phyloP scores from a whole-genome alignment of 192 early-diverging fungal genomes.

The Coemansia sp. region DNA sequence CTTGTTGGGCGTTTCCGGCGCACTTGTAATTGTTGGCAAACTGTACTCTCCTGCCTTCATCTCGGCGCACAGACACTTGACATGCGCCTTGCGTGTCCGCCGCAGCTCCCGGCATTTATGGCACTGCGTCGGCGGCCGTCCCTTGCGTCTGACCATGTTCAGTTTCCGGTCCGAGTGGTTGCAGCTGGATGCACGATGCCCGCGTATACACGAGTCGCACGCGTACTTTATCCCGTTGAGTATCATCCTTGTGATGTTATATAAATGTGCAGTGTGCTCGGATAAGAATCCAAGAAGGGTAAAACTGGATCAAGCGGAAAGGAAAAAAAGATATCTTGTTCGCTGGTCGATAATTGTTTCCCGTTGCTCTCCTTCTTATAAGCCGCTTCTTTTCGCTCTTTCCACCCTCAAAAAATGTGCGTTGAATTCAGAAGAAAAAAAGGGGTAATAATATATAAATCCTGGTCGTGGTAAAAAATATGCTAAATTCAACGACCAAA shows the following conservation, averaged over 20 bases:
- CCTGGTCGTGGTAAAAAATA: conserved; percentile 7
- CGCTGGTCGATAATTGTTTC: neutral
- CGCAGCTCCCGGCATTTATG: conserved; percentile 68
- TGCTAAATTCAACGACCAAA: conserved; percentile 2
- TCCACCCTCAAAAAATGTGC: conserved; percentile 5
- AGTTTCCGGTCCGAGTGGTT: conserved; percentile 58
- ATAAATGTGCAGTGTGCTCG: neutral
- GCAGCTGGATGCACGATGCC: conserved; percentile 53
- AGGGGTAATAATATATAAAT: conserved; percentile 6
- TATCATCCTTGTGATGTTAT: conserved; percentile 4
- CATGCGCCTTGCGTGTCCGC: conserved; percentile 63
- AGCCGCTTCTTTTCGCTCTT: conserved; percentile 3
- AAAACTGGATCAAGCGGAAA: neutral
- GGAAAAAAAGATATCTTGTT: neutral
- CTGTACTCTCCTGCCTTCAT: neutral
- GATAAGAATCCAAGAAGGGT: neutral
- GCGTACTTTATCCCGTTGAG: conserved; percentile 47
- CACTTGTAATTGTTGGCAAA: neutral
- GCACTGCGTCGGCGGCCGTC: conserved; percentile 73
- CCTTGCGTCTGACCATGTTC: conserved; percentile 64
- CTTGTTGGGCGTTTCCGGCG: neutral
- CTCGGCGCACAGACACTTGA: conserved; percentile 68
- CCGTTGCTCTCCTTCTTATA: conserved; percentile 1
- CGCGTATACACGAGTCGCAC: conserved; percentile 52
- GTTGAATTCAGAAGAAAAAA: neutral